A percentile compares a stretch with the other conserved stretches of the same genome.
Evolutionary conservation across 352 stramenopile species (phyloP).

Genomic region (Globisporangium polare): DNA sequence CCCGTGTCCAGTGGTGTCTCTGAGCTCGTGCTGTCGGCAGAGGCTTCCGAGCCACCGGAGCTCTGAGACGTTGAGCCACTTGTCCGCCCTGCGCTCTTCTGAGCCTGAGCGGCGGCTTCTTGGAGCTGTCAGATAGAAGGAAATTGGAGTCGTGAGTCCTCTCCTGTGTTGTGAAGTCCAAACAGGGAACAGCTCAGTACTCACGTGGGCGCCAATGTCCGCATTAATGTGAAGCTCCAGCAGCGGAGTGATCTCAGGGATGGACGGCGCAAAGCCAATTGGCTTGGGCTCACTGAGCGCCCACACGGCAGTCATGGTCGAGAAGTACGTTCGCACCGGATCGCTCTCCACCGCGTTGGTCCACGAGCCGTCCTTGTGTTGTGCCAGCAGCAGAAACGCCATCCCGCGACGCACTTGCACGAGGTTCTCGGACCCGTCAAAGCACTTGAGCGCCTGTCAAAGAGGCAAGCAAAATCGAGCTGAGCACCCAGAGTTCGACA

Average conservation of each 20-base stretch:
- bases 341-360: conserved; percentile 19
- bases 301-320: conserved; percentile 47
- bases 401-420: conserved; percentile 64
- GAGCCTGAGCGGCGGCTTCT: not conserved
- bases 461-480: not conserved
- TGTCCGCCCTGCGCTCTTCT: not conserved
- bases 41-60: not conserved
- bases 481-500: not conserved
- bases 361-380: conserved; percentile 65
- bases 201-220: conserved; percentile 23
- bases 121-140: not conserved
- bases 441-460: conserved; percentile 65
- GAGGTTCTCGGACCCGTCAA: conserved; percentile 65
- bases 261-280: conserved; percentile 62
- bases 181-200: not conserved
- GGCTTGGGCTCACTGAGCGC: conserved; percentile 41
- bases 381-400: conserved; percentile 57
- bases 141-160: not conserved
- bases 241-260: conserved; percentile 40
- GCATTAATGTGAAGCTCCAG: conserved; percentile 65
- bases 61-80: not conserved
- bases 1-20: conserved; percentile 4
- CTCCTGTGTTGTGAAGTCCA: too few species aligned
- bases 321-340: conserved; percentile 32
- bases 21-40: conserved; percentile 1